Percentiles rank a stretch among this genome's conserved stretches.
Conservation (phyloP, 768 basidiomycete species). For the Rossbeevera mucosa region DNA sequence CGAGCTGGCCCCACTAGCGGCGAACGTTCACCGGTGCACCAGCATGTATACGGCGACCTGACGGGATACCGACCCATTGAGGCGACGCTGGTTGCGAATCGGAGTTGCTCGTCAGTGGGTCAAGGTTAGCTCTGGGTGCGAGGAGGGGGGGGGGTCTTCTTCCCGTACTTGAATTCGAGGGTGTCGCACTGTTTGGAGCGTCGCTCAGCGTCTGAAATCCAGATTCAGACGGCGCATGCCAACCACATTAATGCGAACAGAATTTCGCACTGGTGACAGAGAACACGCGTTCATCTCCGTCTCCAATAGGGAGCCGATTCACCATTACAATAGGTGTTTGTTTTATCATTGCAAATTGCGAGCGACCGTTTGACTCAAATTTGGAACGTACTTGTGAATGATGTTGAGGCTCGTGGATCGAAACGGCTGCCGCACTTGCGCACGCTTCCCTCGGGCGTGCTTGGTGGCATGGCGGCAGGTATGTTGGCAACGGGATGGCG, state of each 20-base stretch:
- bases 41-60: slow-evolving; percentile 23
- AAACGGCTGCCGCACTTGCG: slow-evolving; percentile 3
- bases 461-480: slow-evolving; percentile 19
- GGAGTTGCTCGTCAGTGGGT: slow-evolving; percentile 17
- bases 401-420: slow-evolving; percentile 22
- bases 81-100: slow-evolving; percentile 6
- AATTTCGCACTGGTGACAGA: slow-evolving; percentile 7
- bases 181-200: slow-evolving; percentile 8
- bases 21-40: too few relatives aligned
- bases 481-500: slow-evolving; percentile 18
- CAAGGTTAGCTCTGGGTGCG: slow-evolving; percentile 31
- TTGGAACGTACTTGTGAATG: background rate
- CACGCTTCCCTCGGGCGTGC: slow-evolving; percentile 14
- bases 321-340: background rate
- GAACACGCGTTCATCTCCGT: slow-evolving; percentile 28
- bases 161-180: background rate
- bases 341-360: slow-evolving; percentile 21
- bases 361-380: slow-evolving; percentile 1
- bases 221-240: slow-evolving; percentile 19
- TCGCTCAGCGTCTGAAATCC: background rate
- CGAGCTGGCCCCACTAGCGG: background rate
- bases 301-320: slow-evolving; percentile 14
- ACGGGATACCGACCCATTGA: slow-evolving; percentile 7
- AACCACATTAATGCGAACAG: slow-evolving; percentile 7
- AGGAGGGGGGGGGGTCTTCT: slow-evolving; percentile 6